Conservation (phyloP, 768 basidiomycete species). For the Mycena maculata region DNA sequence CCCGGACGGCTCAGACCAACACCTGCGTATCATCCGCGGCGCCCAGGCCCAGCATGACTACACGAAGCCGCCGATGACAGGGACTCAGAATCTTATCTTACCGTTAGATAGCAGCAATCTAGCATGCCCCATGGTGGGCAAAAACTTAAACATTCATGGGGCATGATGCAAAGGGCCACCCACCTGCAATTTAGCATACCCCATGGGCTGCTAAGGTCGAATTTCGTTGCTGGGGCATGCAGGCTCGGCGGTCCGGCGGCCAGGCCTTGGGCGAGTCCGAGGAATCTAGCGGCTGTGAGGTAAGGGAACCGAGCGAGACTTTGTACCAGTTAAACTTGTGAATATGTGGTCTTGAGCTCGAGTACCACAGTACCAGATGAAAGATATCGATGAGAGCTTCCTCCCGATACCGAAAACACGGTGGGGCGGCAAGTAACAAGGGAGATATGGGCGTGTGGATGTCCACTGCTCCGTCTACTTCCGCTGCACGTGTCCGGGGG, state of each 20-base stretch:
- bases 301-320: neutral
- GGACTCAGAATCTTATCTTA: neutral
- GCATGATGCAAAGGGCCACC: neutral
- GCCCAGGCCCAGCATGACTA: neutral
- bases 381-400: neutral
- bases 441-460: neutral
- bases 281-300: neutral
- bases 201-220: neutral
- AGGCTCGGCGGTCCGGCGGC: neutral
- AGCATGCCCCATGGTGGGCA: constrained; percentile 8
- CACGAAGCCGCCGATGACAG: neutral
- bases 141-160: neutral
- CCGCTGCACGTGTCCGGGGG: no score
- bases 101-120: neutral
- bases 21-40: neutral
- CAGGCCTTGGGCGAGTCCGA: neutral
- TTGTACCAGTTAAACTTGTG: no score
- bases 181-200: neutral
- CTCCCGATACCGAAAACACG: neutral
- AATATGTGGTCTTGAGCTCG: no score
- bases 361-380: no score
- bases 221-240: neutral
- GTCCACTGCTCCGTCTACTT: no score
- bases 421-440: neutral
- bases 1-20: neutral